phyloP scores from a whole-genome alignment of 495 filamentous ascomycete genomes.

The Wilcoxina mikolae region DNA sequence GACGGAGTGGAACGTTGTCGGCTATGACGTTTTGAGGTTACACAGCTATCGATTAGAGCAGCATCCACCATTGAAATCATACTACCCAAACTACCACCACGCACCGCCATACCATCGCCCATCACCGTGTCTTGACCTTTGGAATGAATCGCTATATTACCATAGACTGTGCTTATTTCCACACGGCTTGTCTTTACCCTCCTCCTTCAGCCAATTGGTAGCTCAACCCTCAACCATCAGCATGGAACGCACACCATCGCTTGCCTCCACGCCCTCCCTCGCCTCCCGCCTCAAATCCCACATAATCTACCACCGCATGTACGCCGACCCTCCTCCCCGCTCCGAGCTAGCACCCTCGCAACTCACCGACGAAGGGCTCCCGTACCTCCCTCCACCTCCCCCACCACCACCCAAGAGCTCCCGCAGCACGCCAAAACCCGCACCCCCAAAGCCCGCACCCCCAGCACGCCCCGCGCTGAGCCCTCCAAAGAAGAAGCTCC shows the following conservation, averaged over 20 bases:
- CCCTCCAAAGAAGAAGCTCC: constrained; percentile 1
- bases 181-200: no score
- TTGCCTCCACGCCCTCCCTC: neutral
- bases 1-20: no score
- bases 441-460: neutral
- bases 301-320: constrained; percentile 5
- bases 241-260: neutral
- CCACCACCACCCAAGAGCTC: neutral
- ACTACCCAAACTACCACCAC: no score
- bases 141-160: no score
- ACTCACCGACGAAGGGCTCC: constrained; percentile 5
- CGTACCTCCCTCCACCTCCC: neutral
- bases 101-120: no score
- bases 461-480: neutral
- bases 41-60: no score
- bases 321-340: constrained; percentile 2
- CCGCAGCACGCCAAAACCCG: neutral
- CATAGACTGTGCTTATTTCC: no score
- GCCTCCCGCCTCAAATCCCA: neutral
- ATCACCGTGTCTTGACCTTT: no score
- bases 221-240: no score
- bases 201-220: neutral
- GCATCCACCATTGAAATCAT: no score
- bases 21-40: no score
- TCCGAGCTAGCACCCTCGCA: constrained; percentile 4